Conservation (phyloP, 169 alveolate genomes). For the Theileria parva region DNA sequence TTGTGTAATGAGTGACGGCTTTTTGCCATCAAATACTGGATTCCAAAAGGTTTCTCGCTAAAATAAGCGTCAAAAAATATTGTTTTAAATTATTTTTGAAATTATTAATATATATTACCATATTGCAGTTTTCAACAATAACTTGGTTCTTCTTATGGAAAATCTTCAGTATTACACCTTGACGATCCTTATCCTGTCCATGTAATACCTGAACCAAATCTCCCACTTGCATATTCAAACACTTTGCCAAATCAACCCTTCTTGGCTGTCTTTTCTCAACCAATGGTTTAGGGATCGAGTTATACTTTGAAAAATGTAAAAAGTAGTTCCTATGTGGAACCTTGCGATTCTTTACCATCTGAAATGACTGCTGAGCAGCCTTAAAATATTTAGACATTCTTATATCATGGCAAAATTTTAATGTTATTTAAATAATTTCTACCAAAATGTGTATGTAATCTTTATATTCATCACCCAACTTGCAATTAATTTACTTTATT, state of each 20-base stretch:
- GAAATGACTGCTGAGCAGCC: slow-evolving; percentile 77
- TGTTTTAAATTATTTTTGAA: not conserved
- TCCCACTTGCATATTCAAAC: slow-evolving; percentile 80
- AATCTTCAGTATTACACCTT: slow-evolving; percentile 83
- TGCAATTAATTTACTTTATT: not conserved
- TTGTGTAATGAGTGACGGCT: slow-evolving; percentile 75
- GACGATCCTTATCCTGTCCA: slow-evolving; percentile 83
- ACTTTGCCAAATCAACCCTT: slow-evolving; percentile 74
- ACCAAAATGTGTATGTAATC: not conserved
- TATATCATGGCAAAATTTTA: not conserved
- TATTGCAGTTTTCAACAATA: slow-evolving; percentile 85
- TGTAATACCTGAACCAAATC: slow-evolving; percentile 85
- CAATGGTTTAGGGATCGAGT: slow-evolving; percentile 79
- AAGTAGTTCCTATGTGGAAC: slow-evolving; percentile 71
- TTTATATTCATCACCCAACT: slow-evolving; percentile 3
- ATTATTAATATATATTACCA: slow-evolving; percentile 46
- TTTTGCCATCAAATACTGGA: slow-evolving; percentile 66
- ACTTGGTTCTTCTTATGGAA: slow-evolving; percentile 78
- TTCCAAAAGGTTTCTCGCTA: slow-evolving; percentile 82
- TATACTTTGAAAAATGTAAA: slow-evolving; percentile 76
- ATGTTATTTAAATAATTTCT: not conserved
- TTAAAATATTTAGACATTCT: slow-evolving; percentile 79
- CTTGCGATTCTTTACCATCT: slow-evolving; percentile 69
- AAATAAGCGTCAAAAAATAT: not conserved
- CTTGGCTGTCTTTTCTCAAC: slow-evolving; percentile 75